Evolutionary conservation across 2,329 filamentous ascomycete genomes (phyloP).

Genomic region (Orbilia ellipsospora): DNA sequence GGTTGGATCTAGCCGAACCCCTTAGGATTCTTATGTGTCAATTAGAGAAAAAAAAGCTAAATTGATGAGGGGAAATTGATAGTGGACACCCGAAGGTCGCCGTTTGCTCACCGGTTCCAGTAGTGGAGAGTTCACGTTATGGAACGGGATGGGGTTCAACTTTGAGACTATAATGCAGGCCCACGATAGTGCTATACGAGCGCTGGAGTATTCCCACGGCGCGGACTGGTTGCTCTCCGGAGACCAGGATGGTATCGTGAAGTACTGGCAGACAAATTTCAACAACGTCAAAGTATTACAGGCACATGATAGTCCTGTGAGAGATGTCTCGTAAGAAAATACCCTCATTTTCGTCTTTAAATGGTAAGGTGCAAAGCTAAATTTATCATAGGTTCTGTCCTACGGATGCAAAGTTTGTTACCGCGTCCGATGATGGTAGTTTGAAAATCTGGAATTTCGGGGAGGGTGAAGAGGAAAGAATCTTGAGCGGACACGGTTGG

Average conservation of each 20-base stretch:
- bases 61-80: conserved; percentile 58
- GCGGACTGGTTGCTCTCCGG: conserved; percentile 97
- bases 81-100: conserved; percentile 96
- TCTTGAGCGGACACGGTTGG: conserved; percentile 94
- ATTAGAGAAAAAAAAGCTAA: too few species aligned
- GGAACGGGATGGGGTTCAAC: conserved; percentile 99
- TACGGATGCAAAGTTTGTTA: conserved; percentile 94
- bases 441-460: conserved; percentile 98
- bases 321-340: conserved; percentile 74
- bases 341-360: neutral
- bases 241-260: conserved; percentile 93
- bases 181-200: conserved; percentile 86
- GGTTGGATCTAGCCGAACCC: conserved; percentile 39
- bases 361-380: too few species aligned
- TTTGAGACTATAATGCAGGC: conserved; percentile 99
- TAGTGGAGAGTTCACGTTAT: conserved; percentile 96
- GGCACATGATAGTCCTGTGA: conserved; percentile 87
- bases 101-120: conserved; percentile 91
- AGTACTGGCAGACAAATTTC: conserved; percentile 99
- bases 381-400: conserved; percentile 74
- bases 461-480: conserved; percentile 81
- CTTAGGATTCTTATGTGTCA: too few species aligned
- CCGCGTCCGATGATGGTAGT: conserved; percentile 90
- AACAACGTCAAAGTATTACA: conserved; percentile 97
- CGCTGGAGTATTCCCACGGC: conserved; percentile 88